A percentile compares a stretch with the other conserved stretches of the same genome.
Evolutionary conservation across 2,329 filamentous ascomycete species (phyloP).

Genomic region (Fusarium continuum): DNA sequence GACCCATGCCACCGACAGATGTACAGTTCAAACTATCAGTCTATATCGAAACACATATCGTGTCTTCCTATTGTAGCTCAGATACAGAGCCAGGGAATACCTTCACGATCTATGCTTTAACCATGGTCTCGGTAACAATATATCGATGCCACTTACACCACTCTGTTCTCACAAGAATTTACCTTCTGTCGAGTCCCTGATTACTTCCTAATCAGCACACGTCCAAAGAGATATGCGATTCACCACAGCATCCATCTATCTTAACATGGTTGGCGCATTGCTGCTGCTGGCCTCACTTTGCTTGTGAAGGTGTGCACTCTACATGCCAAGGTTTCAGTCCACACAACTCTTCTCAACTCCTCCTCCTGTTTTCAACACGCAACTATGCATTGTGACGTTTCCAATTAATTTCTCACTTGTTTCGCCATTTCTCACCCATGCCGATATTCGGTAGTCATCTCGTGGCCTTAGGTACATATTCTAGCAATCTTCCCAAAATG

Average conservation of each 20-base stretch:
- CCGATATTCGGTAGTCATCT: neutral
- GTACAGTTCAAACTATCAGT: no score
- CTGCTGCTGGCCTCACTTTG: neutral
- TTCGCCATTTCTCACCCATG: neutral
- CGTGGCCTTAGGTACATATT: neutral
- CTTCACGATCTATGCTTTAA: no score
- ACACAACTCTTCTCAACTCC: neutral
- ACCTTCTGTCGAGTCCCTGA: neutral
- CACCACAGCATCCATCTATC: neutral
- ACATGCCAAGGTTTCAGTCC: neutral
- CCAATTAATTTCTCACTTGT: neutral
- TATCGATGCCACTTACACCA: no score
- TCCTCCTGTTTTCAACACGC: neutral
- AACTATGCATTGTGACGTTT: neutral
- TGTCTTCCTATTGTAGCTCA: no score
- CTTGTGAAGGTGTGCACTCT: neutral
- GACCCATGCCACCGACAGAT: no score
- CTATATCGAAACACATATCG: no score
- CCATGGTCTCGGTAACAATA: no score
- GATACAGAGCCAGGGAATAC: no score
- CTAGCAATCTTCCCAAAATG: neutral
- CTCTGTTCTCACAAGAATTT: no score
- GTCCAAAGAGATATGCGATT: no score
- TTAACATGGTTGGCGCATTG: neutral
- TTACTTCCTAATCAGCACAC: no score